phyloP scores from a whole-genome alignment of 805 yeast species.

The Ogataea naganishii region DNA sequence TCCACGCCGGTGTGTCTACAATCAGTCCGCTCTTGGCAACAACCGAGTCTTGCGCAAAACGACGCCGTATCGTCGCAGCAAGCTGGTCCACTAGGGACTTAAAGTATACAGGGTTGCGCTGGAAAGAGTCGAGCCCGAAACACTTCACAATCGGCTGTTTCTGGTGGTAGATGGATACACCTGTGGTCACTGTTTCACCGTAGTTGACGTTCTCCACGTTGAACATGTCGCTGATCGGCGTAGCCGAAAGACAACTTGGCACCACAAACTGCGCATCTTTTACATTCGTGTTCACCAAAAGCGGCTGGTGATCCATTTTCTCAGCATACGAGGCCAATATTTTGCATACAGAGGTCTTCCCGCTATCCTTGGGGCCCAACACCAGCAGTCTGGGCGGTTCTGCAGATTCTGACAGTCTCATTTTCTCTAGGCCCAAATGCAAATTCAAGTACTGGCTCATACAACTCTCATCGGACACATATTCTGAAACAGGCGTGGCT shows the following conservation, averaged over 20 bases:
- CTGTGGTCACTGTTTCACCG: conserved; percentile 73
- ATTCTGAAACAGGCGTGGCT: conserved; percentile 38
- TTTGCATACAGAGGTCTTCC: conserved; percentile 71
- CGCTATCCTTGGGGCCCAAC: conserved; percentile 64
- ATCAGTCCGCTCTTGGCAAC: conserved; percentile 47
- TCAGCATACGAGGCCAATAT: conserved; percentile 68
- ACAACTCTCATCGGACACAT: conserved; percentile 63
- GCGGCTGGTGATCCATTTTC: conserved; percentile 58
- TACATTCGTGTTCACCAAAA: conserved; percentile 77
- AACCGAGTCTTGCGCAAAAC: conserved; percentile 42
- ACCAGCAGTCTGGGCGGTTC: conserved; percentile 51
- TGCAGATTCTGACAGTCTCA: conserved; percentile 21
- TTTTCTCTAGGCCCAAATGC: conserved; percentile 67
- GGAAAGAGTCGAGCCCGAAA: conserved; percentile 59
- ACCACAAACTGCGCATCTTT: conserved; percentile 37
- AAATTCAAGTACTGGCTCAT: conserved; percentile 57
- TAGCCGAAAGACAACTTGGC: conserved; percentile 82
- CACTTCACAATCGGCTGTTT: conserved; percentile 83
- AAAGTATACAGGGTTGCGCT: conserved; percentile 51
- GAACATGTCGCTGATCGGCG: conserved; percentile 70
- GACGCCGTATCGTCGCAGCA: conserved; percentile 25
- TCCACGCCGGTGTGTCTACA: conserved; percentile 66
- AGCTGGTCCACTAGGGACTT: conserved; percentile 36
- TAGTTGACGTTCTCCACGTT: conserved; percentile 66
- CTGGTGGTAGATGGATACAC: conserved; percentile 70